Evolutionary conservation across 2,329 filamentous ascomycete genomes (phyloP), one percentile per base, ranked within the genome.

Genomic region (Alternaria triticimaculans): DNA sequence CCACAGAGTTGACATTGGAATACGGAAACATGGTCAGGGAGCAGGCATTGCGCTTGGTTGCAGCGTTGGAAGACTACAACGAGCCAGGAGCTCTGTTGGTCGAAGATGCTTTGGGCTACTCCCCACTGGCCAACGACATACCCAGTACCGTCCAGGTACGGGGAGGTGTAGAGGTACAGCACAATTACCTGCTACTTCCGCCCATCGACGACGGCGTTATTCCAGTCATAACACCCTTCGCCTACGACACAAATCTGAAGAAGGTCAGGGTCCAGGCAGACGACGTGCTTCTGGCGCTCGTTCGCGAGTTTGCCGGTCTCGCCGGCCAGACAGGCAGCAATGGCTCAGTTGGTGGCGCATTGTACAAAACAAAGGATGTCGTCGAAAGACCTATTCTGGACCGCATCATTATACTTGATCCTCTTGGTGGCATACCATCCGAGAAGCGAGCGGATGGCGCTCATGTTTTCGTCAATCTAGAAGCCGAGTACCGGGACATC

Each of bases 381-480:
- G 50, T 59, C 59, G 85, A 86, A 28, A 71, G 69, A 46, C 71
- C 71, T 7, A 66, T 76, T 80, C 82, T 99, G 6, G 95, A 98
- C 76, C 88, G 95, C 37, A 85, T 99, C 45, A 97, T 99, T 65
- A 84, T 99, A 26, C 85, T 99, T 7, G 96, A 99, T 78, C 90
- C 92, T 0, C 82, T 94, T 0, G 96, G 96, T 4, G 95, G 94
- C 0, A 93, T 94, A 49, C 96, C 96, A 0, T 92, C 63, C 77
- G 86, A 72, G 81, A 85, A 77, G 78, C 87, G 68, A 82, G 86
- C 48, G 82, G 91, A 79, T 70, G 87, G 86, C 55, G 87, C 91
- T 2, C 91, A 96, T 76, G 88, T 96, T 8, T 98, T 97, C 76
- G 88, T 99, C 76, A 99, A 99, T 72, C 86, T 99, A 60, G 92